phyloP scores from a whole-genome alignment of 768 basidiomycete species.

The Termitomyces sp. region DNA sequence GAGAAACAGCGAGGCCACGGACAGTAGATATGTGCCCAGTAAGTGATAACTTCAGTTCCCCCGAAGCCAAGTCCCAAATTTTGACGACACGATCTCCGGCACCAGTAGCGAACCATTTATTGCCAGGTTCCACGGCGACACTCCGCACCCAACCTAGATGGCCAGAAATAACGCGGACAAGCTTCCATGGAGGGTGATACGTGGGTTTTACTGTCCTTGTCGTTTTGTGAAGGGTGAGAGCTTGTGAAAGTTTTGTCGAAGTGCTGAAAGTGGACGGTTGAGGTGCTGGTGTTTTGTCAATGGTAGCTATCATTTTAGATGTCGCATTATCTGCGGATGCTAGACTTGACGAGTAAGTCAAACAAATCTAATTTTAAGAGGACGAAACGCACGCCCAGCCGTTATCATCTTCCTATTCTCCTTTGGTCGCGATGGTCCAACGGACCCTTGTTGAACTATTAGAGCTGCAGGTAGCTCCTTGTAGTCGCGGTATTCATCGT shows the following conservation, averaged over 20 bases:
- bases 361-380: conserved; percentile 7
- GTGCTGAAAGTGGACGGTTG: conserved; percentile 71
- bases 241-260: conserved; percentile 72
- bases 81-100: conserved; percentile 98
- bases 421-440: conserved; percentile 76
- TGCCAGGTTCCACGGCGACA: conserved; percentile 95
- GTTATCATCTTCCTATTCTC: conserved; percentile 66
- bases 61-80: conserved; percentile 97
- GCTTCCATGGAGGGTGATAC: conserved; percentile 96
- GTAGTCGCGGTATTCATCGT: conserved; percentile 85
- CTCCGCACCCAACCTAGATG: conserved; percentile 98
- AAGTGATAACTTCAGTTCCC: conserved; percentile 94
- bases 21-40: conserved; percentile 99
- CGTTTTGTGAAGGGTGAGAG: conserved; percentile 89
- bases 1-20: conserved; percentile 87
- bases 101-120: conserved; percentile 98
- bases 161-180: conserved; percentile 93
- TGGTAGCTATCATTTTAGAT: conserved; percentile 67
- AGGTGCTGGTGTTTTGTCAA: conserved; percentile 68
- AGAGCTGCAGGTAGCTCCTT: conserved; percentile 82
- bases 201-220: conserved; percentile 92
- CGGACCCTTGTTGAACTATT: conserved; percentile 74
- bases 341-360: conserved; percentile 8
- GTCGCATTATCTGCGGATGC: conserved; percentile 45
- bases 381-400: conserved; percentile 52